Percentiles rank a stretch among this genome's conserved stretches.
These are phyloP conservation scores for Blastomyces percursus DNA, from an alignment of 2,329 filamentous ascomycete species.

Conservation along the genomic window DNA sequence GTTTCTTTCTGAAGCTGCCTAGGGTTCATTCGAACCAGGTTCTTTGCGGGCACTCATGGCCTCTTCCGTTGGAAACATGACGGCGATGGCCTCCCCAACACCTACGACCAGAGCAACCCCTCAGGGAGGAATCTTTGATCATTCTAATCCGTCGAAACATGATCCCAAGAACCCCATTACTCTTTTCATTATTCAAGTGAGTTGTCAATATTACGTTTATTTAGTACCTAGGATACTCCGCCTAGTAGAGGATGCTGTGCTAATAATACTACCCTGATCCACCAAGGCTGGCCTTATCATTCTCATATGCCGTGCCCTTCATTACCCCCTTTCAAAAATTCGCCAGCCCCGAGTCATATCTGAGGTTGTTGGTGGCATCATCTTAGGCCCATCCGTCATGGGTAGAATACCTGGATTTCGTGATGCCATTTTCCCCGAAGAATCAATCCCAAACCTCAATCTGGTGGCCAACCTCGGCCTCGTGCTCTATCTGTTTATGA, in stretches of 20 bases:
- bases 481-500: slow-evolving; percentile 75
- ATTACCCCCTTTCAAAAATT: slow-evolving; percentile 65
- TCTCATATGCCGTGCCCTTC: slow-evolving; percentile 60
- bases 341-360: slow-evolving; percentile 74
- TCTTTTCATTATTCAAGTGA: slow-evolving; percentile 64
- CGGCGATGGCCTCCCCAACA: slow-evolving; percentile 15
- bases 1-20: background rate
- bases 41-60: slow-evolving; percentile 4
- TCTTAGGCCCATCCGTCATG: slow-evolving; percentile 80
- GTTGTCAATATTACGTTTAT: slow-evolving; percentile 7
- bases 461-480: slow-evolving; percentile 75
- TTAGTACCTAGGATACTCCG: background rate
- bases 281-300: slow-evolving; percentile 59
- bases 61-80: slow-evolving; percentile 4
- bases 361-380: slow-evolving; percentile 72
- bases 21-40: background rate
- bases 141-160: slow-evolving; percentile 56
- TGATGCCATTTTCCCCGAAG: slow-evolving; percentile 61
- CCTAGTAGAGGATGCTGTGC: background rate
- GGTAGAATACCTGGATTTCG: slow-evolving; percentile 73
- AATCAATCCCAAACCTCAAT: slow-evolving; percentile 62
- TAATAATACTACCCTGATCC: slow-evolving; percentile 2
- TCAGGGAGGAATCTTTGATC: slow-evolving; percentile 62
- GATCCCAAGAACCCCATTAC: slow-evolving; percentile 61
- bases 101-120: slow-evolving; percentile 33